Conservation (phyloP, 768 basidiomycete species). For the Tremella mesenterica region DNA sequence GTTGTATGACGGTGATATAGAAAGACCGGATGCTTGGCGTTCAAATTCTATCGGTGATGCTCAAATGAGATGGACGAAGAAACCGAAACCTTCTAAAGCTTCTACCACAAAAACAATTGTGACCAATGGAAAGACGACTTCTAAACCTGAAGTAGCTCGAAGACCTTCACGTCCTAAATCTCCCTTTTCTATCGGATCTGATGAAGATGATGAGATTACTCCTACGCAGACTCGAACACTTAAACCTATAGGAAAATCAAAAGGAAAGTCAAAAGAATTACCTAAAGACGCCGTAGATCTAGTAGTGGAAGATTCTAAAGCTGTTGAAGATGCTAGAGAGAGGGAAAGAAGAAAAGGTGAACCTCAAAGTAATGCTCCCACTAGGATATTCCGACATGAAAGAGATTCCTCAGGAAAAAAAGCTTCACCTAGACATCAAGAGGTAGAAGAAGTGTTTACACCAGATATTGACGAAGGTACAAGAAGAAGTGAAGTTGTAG, state of each 20-base stretch:
- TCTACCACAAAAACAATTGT: too few species aligned
- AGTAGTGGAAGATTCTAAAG: conserved; percentile 60
- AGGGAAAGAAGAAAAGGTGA: conserved; percentile 59
- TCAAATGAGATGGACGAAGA: conserved; percentile 19
- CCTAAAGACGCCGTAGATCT: conserved; percentile 72
- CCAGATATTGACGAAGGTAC: neutral
- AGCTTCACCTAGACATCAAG: conserved; percentile 3
- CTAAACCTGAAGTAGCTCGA: neutral
- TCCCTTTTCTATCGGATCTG: conserved; percentile 30
- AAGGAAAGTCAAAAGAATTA: conserved; percentile 13
- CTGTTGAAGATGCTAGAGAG: conserved; percentile 51
- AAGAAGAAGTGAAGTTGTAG: neutral
- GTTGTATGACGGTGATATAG: conserved; percentile 38
- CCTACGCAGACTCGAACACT: conserved; percentile 13
- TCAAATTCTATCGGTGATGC: neutral
- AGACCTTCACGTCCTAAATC: conserved; percentile 6
- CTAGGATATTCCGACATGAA: conserved; percentile 28
- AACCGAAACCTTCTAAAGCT: too few species aligned
- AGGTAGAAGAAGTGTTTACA: conserved; percentile 8
- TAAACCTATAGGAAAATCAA: conserved; percentile 9
- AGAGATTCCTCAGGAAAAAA: neutral
- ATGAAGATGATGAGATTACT: conserved; percentile 24
- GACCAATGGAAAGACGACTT: neutral
- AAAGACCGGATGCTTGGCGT: conserved; percentile 27
- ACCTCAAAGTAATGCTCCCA: conserved; percentile 45